Evolutionary conservation across 768 basidiomycete genomes (phyloP), one percentile per base, ranked within the genome.

Genomic region (Amanita thiersii): DNA sequence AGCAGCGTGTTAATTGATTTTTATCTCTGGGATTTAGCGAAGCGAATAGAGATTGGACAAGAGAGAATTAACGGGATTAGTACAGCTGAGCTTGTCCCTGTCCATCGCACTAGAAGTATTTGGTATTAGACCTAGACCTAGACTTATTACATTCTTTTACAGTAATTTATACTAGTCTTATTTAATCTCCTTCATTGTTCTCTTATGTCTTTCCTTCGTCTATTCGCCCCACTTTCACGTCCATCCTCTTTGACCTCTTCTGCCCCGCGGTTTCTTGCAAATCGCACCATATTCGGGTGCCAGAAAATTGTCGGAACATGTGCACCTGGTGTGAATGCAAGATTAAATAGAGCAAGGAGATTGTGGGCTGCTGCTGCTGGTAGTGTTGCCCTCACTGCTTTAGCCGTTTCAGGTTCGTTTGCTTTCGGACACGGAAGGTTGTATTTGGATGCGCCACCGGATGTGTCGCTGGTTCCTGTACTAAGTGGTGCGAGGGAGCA

Each of bases 1-100:
- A 83, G 75, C 55, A 87, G 84, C 48, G 89, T 91, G 33, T 52
- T 94, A 46, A 84, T 90, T 38, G 91, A 96, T 55, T 90, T 96
- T 54, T 93, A 86, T 62, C 60, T 92, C 8, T 94, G 89, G 88
- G 89, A 92, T 56, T 56, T 90, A 45, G 86, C 83, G 21, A 88
- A 89, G 60, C 71, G 70, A 48, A 62, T 89, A 3, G 86, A 90
- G 58, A 60, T 45, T 12, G 81, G 79, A 2, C 60, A 73, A 31
- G 79, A 79, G 35, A 64, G 54, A 47, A 64, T 86, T 3, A 72
- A 79, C 23, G 82, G 75, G 0, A 66, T 85, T 9, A 59, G 73
- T 44, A 75, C 71, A 7, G 63, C 59, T 11, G 65, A 71, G 43
- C 65, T 85, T 47, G 63, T 79, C 5, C 86, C 88, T 12, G 73